Evolutionary conservation across 495 filamentous ascomycete species (phyloP).

Genomic region (Hyaloscypha variabilis): DNA sequence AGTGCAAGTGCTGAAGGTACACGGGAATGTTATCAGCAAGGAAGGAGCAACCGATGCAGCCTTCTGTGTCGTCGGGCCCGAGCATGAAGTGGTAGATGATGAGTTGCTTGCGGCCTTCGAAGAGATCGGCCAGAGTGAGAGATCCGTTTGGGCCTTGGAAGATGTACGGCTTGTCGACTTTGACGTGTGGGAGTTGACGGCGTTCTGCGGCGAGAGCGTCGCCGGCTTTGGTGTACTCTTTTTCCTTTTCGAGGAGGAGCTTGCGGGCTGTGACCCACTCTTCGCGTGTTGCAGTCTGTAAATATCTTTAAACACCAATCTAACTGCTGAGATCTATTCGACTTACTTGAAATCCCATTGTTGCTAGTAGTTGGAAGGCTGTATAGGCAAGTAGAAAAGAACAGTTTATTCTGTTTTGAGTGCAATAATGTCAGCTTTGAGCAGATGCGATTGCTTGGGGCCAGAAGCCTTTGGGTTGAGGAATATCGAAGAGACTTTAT

Average conservation of each 20-base stretch:
- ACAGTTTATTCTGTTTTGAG: too few species aligned
- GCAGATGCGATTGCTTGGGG: too few species aligned
- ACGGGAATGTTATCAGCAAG: conserved; percentile 41
- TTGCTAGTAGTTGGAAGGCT: too few species aligned
- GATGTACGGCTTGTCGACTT: conserved; percentile 36
- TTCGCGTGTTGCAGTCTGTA: conserved; percentile 29
- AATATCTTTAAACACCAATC: too few species aligned
- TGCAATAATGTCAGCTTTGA: too few species aligned
- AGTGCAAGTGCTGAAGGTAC: conserved; percentile 34
- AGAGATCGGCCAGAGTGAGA: conserved; percentile 40
- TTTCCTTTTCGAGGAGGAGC: conserved; percentile 41
- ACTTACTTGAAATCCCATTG: too few species aligned
- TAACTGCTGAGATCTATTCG: too few species aligned
- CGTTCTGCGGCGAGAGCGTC: conserved; percentile 34
- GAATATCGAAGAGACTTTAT: too few species aligned
- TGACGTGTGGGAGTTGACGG: conserved; percentile 41
- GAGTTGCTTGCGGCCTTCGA: conserved; percentile 40
- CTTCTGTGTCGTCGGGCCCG: conserved; percentile 30
- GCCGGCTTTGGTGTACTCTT: conserved; percentile 34
- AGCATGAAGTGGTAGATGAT: conserved; percentile 51
- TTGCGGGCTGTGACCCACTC: conserved; percentile 42
- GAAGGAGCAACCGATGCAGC: conserved; percentile 41
- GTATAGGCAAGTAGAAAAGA: too few species aligned
- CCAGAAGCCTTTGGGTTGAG: too few species aligned
- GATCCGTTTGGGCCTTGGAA: conserved; percentile 36